Conservation (phyloP, 139 green algal species). For the Parachlorella kessleri region DNA sequence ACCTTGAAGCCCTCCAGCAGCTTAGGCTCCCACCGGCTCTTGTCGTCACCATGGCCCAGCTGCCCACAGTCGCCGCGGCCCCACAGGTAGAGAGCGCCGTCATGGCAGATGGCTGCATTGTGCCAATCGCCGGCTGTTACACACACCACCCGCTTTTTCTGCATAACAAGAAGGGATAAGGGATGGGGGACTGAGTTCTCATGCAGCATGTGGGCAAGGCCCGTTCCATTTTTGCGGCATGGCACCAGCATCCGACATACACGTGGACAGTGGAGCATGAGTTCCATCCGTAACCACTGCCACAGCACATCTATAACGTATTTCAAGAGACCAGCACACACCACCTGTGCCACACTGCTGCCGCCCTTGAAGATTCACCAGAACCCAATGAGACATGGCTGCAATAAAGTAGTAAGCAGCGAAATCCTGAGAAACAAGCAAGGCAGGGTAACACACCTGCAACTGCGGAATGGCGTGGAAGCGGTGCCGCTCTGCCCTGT, state of each 20-base stretch:
- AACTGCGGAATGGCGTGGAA: slow-evolving; percentile 53
- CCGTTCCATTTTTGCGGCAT: background rate
- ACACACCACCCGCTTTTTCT: slow-evolving; percentile 43
- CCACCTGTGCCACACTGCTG: too few species aligned
- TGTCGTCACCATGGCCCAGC: slow-evolving; percentile 72
- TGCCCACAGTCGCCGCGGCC: slow-evolving; percentile 78
- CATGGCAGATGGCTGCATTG: slow-evolving; percentile 57
- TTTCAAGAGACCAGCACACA: too few species aligned
- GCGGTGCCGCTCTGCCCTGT: slow-evolving; percentile 25
- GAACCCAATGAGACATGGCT: too few species aligned
- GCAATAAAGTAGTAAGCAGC: too few species aligned
- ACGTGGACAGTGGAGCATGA: too few species aligned
- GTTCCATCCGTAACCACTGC: too few species aligned
- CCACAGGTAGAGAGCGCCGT: slow-evolving; percentile 74
- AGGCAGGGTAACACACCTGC: background rate
- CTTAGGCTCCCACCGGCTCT: slow-evolving; percentile 51
- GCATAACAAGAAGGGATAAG: too few species aligned
- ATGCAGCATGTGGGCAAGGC: too few species aligned
- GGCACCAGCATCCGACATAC: background rate
- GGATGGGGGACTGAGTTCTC: too few species aligned
- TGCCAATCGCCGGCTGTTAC: slow-evolving; percentile 72
- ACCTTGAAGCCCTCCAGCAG: slow-evolving; percentile 56
- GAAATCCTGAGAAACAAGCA: too few species aligned
- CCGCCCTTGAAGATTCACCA: too few species aligned
- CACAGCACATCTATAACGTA: too few species aligned